Evolutionary conservation across 225 moss, liverwort and hornwort genomes (phyloP), one percentile per base, ranked within the genome.

Genomic region (Polytrichum formosum): DNA sequence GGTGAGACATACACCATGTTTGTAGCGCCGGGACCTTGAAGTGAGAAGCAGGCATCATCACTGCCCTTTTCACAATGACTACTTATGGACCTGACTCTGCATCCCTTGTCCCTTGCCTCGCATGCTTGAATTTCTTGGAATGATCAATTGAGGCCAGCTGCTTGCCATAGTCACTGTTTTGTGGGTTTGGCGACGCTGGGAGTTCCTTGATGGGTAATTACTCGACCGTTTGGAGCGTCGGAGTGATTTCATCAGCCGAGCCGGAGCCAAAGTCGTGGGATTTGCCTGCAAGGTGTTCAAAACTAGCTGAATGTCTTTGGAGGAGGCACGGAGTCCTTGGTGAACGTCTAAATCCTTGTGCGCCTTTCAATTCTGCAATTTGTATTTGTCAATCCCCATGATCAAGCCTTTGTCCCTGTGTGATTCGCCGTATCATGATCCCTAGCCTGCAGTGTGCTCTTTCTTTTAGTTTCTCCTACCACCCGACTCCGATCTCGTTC

Each of bases 21-120:
- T 81, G 77, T 77, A 46, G 77, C 77, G 77, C 70, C 77, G 59
- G 46, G 56, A 70, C 77, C 67, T 73, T 76, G 77, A 77, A 74
- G 66, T 77, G 64, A 81, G 77, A 63, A 58, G 18, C 74, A 77
- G 81, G 64, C 77, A 62, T 62, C 56, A 67, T 53, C 67, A 46
- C 13, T 77, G 77, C 67, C 7, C 6, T 67, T 71, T 80, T 81
- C 54, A 54, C 26, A 56, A 27, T 26, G 20, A 58, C 58, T n/a
- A 19, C 56, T 58, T 58, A 6, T 20, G 20, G 58, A 58, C 20
- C 16, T 17, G 62, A 23, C 13, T 63, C 9, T 63, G 23, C 62
- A 23, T 26, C 62, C 17, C 26, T 63, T 23, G 21, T 58, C 20
- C n/a, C 7, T 20, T 58, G 4, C 26, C 26, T 26, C 25, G 5